Evolutionary conservation across 768 basidiomycete genomes (phyloP).

Genomic region (Rhodotorula kratochvilovae): DNA sequence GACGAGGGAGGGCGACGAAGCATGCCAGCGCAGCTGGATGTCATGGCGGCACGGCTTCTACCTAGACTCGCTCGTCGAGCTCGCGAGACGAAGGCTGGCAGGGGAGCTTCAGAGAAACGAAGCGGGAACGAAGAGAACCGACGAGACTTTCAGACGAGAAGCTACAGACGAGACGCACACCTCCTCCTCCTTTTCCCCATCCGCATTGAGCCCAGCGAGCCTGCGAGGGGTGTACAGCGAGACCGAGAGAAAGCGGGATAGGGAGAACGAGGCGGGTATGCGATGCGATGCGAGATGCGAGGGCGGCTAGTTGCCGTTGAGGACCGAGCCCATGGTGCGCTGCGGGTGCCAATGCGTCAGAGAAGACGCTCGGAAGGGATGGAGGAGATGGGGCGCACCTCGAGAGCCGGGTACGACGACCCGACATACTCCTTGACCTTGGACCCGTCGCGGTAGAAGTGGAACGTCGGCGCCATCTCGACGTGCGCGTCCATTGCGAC

Average conservation of each 20-base stretch:
- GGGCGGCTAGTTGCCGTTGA: not conserved
- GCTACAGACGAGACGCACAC: too few species aligned
- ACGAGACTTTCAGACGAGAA: not conserved
- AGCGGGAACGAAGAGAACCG: too few species aligned
- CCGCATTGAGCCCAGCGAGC: not conserved
- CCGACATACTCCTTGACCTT: conserved; percentile 38
- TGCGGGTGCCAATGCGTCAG: not conserved
- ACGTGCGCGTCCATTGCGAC: conserved; percentile 33
- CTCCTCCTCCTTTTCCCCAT: too few species aligned
- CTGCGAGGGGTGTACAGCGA: not conserved
- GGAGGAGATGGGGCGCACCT: conserved; percentile 7
- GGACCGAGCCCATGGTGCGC: conserved; percentile 11
- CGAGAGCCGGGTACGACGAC: conserved; percentile 29
- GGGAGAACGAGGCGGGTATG: not conserved
- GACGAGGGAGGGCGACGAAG: too few species aligned
- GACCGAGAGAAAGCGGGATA: not conserved
- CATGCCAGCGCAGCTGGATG: too few species aligned
- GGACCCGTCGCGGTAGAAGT: conserved; percentile 29
- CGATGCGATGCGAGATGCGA: not conserved
- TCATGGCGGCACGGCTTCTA: too few species aligned
- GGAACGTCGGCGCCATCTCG: conserved; percentile 29
- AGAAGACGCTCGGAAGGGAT: not conserved
- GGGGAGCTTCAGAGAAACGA: too few species aligned
- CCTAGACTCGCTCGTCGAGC: too few species aligned
- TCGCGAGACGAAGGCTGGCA: too few species aligned